phyloP scores from a whole-genome alignment of 768 basidiomycete species.

The Calocera viscosa region DNA sequence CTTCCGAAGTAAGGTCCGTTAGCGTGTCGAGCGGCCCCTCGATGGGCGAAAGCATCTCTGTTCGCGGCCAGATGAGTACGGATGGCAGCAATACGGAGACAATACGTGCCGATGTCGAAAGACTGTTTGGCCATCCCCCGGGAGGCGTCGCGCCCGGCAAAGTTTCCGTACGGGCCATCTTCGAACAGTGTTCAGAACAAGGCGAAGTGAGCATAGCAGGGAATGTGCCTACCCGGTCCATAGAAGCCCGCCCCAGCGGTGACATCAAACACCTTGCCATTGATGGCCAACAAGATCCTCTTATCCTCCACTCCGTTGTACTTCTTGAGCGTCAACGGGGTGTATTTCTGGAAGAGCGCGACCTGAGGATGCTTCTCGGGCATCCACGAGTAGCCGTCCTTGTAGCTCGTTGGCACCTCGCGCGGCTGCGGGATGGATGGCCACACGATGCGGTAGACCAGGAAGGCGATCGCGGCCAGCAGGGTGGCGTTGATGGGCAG shows the following conservation, averaged over 20 bases:
- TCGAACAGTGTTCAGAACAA: slow-evolving; percentile 3
- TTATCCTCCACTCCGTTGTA: slow-evolving; percentile 54
- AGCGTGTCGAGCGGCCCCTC: slow-evolving; percentile 80
- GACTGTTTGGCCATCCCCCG: slow-evolving; percentile 97
- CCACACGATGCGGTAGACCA: slow-evolving; percentile 58
- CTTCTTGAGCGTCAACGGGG: slow-evolving; percentile 56
- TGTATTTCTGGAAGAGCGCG: slow-evolving; percentile 64
- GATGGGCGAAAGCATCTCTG: slow-evolving; percentile 82
- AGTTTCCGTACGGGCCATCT: slow-evolving; percentile 97
- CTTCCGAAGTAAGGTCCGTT: slow-evolving; percentile 68
- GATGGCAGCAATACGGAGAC: neutral
- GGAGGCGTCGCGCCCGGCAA: slow-evolving; percentile 92
- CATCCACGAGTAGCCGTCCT: slow-evolving; percentile 82
- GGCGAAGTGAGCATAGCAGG: neutral
- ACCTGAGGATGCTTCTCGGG: slow-evolving; percentile 71
- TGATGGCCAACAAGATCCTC: slow-evolving; percentile 76
- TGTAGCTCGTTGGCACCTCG: slow-evolving; percentile 53
- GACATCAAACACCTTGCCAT: slow-evolving; percentile 85
- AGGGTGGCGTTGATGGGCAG: slow-evolving; percentile 70
- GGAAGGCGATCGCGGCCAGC: slow-evolving; percentile 65
- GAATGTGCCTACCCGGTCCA: slow-evolving; percentile 61
- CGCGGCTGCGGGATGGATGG: slow-evolving; percentile 35
- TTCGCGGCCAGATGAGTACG: slow-evolving; percentile 10
- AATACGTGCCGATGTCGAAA: slow-evolving; percentile 65
- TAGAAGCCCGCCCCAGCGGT: slow-evolving; percentile 83